These are phyloP conservation scores for Tephrocybe sp. DNA, from an alignment of 768 basidiomycete species.

Conservation along the genomic window DNA sequence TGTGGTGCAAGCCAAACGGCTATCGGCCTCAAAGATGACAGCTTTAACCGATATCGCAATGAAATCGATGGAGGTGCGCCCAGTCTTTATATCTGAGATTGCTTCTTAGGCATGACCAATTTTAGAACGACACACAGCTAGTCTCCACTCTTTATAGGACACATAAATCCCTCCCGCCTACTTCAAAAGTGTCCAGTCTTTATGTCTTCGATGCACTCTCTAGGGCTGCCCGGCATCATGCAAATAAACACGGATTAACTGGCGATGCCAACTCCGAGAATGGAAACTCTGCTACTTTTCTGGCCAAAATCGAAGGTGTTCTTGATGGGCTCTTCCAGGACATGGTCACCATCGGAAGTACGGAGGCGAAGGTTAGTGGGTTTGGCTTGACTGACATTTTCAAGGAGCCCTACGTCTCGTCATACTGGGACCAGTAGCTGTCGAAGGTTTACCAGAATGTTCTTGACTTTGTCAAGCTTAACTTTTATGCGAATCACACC, in stretches of 20 bases:
- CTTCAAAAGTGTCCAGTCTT: slow-evolving; percentile 80
- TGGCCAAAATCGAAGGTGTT: slow-evolving; percentile 87
- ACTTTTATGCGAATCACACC: neutral
- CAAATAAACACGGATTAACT: slow-evolving; percentile 61
- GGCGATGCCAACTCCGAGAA: slow-evolving; percentile 54
- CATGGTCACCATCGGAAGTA: slow-evolving; percentile 61
- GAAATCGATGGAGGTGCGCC: slow-evolving; percentile 73
- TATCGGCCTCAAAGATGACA: slow-evolving; percentile 86
- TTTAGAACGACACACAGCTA: slow-evolving; percentile 80
- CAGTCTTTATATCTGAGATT: neutral
- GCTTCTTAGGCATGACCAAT: neutral
- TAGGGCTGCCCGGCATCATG: slow-evolving; percentile 73
- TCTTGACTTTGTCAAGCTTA: neutral
- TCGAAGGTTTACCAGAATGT: neutral
- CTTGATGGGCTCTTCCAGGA: slow-evolving; percentile 89
- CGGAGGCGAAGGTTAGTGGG: slow-evolving; percentile 85
- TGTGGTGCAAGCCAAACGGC: slow-evolving; percentile 76
- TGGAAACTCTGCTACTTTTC: slow-evolving; percentile 80
- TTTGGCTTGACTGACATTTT: neutral
- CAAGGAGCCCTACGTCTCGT: neutral
- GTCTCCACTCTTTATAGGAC: slow-evolving; percentile 88
- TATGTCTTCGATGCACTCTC: slow-evolving; percentile 94
- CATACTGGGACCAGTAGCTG: neutral
- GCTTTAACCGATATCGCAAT: slow-evolving; percentile 75
- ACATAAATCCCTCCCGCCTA: slow-evolving; percentile 72